A percentile compares a stretch with the other conserved stretches of the same genome.
Conservation (phyloP, 1,139 yeast species). For the Yamadazyma jaroonii region DNA sequence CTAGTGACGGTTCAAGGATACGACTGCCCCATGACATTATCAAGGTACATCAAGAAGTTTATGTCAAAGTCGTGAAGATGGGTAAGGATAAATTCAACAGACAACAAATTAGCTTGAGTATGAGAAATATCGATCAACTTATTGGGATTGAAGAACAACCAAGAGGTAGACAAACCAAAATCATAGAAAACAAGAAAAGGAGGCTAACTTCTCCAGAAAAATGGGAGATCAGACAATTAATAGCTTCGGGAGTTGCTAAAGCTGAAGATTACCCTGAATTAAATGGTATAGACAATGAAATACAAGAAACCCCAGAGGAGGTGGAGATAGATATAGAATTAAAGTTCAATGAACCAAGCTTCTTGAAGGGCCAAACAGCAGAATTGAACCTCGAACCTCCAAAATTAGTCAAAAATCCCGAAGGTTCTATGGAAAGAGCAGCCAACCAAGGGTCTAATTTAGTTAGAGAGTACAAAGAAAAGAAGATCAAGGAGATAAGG, state of each 20-base stretch:
- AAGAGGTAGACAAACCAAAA: conserved; percentile 19
- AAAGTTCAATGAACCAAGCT: conserved; percentile 66
- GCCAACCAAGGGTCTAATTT: conserved; percentile 75
- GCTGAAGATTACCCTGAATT: conserved; percentile 73
- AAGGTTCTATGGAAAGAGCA: conserved; percentile 73
- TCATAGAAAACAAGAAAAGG: conserved; percentile 24
- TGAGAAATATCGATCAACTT: conserved; percentile 73
- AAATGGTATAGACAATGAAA: conserved; percentile 12
- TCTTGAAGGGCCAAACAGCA: conserved; percentile 55
- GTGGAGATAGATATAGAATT: conserved; percentile 72
- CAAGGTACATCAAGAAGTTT: conserved; percentile 57
- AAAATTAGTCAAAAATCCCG: conserved; percentile 64
- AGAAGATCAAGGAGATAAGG: conserved; percentile 47
- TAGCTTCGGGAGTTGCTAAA: conserved; percentile 73
- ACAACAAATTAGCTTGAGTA: conserved; percentile 54
- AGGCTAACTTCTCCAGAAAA: conserved; percentile 80
- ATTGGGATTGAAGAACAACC: conserved; percentile 49
- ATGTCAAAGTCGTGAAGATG: conserved; percentile 53
- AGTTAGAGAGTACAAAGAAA: conserved; percentile 64
- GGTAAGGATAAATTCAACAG: conserved; percentile 40
- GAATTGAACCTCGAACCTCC: conserved; percentile 46
- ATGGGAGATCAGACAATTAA: conserved; percentile 85
- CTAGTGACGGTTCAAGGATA: conserved; percentile 44
- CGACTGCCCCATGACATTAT: conserved; percentile 60
- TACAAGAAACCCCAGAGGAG: conserved; percentile 25